These are phyloP conservation scores for Musa schizocarpa DNA, from an alignment of 176 grass and related monocot genomes.

Conservation along the genomic window DNA sequence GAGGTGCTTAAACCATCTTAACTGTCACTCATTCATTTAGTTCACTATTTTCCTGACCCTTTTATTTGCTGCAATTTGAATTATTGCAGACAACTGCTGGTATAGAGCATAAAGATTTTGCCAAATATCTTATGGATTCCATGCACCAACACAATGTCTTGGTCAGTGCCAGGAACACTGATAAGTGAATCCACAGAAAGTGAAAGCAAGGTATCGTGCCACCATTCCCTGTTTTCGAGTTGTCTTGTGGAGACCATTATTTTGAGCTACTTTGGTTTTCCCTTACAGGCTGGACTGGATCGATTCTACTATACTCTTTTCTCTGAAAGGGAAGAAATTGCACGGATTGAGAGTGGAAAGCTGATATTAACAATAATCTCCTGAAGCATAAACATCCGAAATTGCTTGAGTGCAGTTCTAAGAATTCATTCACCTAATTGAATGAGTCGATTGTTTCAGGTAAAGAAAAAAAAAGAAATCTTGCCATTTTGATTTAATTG, in stretches of 20 bases:
- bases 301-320: conserved; percentile 96
- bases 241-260: neutral
- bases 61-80: conserved; percentile 2
- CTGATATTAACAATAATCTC: conserved; percentile 78
- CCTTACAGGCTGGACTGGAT: conserved; percentile 69
- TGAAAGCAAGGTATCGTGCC: conserved; percentile 67
- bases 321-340: conserved; percentile 91
- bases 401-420: neutral
- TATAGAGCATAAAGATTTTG: conserved; percentile 88
- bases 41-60: neutral
- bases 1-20: conserved; percentile 42
- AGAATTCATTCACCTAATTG: conserved; percentile 5
- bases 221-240: neutral
- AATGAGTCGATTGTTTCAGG: neutral
- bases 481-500: too few species aligned
- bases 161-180: conserved; percentile 97
- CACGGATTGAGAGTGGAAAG: conserved; percentile 72
- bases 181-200: conserved; percentile 99
- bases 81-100: conserved; percentile 69
- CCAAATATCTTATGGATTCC: conserved; percentile 96
- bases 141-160: conserved; percentile 93
- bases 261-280: conserved; percentile 24
- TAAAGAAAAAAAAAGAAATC: too few species aligned
- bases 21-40: neutral
- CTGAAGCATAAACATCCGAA: conserved; percentile 47